phyloP scores from a whole-genome alignment of 371 early-diverging fungal genomes.

The Mortierella sp. region DNA sequence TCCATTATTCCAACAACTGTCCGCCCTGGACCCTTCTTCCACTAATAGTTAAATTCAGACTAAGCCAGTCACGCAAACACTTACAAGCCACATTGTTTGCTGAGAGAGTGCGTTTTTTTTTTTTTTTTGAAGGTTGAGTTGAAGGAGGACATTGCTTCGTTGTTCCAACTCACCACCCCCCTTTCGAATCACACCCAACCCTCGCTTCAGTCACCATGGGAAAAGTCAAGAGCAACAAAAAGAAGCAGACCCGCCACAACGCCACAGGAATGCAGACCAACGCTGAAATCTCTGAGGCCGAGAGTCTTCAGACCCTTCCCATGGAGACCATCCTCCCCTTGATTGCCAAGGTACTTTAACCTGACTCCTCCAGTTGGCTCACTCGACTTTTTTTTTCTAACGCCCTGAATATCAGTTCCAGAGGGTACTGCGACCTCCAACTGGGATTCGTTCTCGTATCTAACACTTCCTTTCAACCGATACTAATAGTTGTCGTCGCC shows the following conservation, averaged over 20 bases:
- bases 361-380: not conserved
- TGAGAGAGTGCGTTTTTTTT: not conserved
- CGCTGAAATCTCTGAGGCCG: slow-evolving; percentile 32
- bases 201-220: slow-evolving; percentile 34
- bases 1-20: not conserved
- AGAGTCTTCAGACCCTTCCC: slow-evolving; percentile 33
- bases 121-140: not conserved
- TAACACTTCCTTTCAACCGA: not conserved
- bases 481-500: slow-evolving; percentile 67
- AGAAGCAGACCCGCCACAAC: slow-evolving; percentile 44
- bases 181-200: not conserved
- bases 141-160: slow-evolving; percentile 7
- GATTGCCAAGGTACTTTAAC: slow-evolving; percentile 65
- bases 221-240: slow-evolving; percentile 52
- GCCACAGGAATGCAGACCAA: slow-evolving; percentile 50
- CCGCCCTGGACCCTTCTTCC: not conserved
- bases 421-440: no score
- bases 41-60: not conserved
- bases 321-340: slow-evolving; percentile 65
- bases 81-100: slow-evolving; percentile 5
- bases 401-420: not conserved
- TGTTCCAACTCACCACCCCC: not conserved
- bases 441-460: slow-evolving; percentile 1
- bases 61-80: not conserved
- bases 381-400: not conserved